Evolutionary conservation across 2,329 filamentous ascomycete species (phyloP), one percentile per base, ranked within the genome.

Genomic region (Aspergillus novoparasiticus): DNA sequence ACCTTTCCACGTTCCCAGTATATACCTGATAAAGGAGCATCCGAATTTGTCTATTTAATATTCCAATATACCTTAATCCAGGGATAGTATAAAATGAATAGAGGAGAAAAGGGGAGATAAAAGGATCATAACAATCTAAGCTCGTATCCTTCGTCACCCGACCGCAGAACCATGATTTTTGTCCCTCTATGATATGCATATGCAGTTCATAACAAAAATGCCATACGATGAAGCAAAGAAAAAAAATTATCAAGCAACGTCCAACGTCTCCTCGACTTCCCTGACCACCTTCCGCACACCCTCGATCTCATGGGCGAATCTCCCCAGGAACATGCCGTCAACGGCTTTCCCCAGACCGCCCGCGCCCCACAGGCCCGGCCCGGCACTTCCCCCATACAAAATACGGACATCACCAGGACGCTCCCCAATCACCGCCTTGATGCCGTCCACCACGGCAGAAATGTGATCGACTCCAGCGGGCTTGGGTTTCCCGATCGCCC

Each of bases 301-400:
- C 41, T 85, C 84, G 10, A 91, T 84, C 72, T 94, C 88, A 78
- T 96, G 92, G 14, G 88, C 92, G 75, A 95, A 96, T 32, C 93
- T 81, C 0, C 92, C 93, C 61, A 96, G 75, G 71, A 95, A 95
- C 76, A 95, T 80, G 0, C 92, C 92, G 78, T 96, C 92, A 14
- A 94, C 87, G 0, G 87, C 89, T 28, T 86, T 84, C 60, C 85
- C 87, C 65, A 95, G 80, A 68, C 84, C 77, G 8, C 76, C 74
- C 6, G 59, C 59, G 32, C 76, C 72, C 76, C 90, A 96, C 54
- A 93, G 82, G 0, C 92, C 92, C 1, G 91, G 91, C 0, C 92
- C 91, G 12, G 93, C 92, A 75, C 90, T 93, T 1, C 92, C 92
- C 0, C 93, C 92, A 75, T 96, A 96, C 21, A 96, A 75, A 50